Conservation (phyloP, 371 early-diverging fungal species). For the Mortierella sp. region DNA sequence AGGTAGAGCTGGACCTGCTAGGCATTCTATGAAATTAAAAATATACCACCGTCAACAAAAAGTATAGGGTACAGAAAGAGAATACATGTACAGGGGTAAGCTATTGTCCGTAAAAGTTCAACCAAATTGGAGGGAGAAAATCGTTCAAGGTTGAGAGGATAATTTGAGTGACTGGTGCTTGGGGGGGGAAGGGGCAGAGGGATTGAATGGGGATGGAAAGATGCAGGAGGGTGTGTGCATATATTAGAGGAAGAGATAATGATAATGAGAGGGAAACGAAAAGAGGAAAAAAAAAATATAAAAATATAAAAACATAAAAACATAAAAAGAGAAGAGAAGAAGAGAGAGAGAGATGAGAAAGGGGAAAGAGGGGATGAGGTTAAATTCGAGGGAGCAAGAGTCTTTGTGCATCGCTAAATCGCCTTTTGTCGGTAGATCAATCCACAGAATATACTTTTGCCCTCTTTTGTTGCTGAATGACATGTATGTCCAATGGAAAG, state of each 20-base stretch:
- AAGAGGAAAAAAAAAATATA: not conserved
- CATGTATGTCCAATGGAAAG: not conserved
- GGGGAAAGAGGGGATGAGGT: not conserved
- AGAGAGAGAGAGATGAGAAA: not conserved
- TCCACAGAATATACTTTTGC: not conserved
- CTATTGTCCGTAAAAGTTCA: not conserved
- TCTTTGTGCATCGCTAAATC: not conserved
- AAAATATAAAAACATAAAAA: not conserved
- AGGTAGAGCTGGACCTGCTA: not conserved
- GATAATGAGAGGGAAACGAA: not conserved
- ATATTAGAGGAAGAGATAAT: not conserved
- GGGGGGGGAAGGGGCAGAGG: not conserved
- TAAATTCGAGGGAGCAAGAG: not conserved
- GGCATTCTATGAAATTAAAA: not conserved
- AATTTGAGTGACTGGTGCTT: not conserved
- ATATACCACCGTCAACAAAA: not conserved
- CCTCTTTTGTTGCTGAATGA: not conserved
- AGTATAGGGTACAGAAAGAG: not conserved
- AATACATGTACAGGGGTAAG: not conserved
- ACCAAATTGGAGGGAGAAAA: not conserved
- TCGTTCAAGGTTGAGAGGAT: not conserved
- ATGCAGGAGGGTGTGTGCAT: not conserved
- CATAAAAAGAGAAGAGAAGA: not conserved
- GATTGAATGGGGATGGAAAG: constrained; percentile 1
- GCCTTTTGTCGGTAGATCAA: not conserved